Evolutionary conservation across 2,329 filamentous ascomycete species (phyloP), one percentile per base, ranked within the genome.

Genomic region (Sarocladium strictum): DNA sequence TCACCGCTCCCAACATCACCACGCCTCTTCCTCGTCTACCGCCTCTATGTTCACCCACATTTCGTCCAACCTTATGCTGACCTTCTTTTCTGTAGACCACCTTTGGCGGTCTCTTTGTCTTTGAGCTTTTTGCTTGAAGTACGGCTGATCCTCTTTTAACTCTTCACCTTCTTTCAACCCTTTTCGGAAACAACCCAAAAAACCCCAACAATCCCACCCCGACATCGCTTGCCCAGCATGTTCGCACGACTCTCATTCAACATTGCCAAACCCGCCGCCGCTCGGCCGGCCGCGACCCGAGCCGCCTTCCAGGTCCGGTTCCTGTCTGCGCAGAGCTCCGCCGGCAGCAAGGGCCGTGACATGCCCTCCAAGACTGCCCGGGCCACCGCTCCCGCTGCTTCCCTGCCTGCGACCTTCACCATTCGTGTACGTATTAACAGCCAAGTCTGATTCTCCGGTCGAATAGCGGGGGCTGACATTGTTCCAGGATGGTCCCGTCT

Each of bases 401-500:
- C 65, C 53, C 54, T 70, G 38, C 68, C 69, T 64, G 94, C 94
- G 59, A 97, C 94, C 56, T 89, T 99, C 67, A 97, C 93, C 60
- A 96, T 99, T 72, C 88, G 89, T 75, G 87, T 90, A 78, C 54
- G 83, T 73, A 27, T 21, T 35, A 43, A n/a, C n/a, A n/a, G n/a
- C n/a, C n/a, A n/a, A n/a, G n/a, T n/a, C n/a, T n/a, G n/a, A n/a
- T n/a, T n/a, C n/a, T n/a, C n/a, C n/a, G n/a, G n/a, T n/a, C n/a
- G n/a, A n/a, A n/a, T n/a, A n/a, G n/a, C n/a, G n/a, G n/a, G n/a
- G 17, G 33, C 50, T 53, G 15, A 53, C 33, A n/a, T 17, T 17
- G 23, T 23, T 3, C 7, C 50, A 91, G 85, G 90, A 96, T 76
- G 94, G 94, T 58, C 94, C 94, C 43, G 87, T 97, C 67, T 97